Base-by-base conservation (phyloP, 208 protist species). In the Leishmania tarentolae region DNA sequence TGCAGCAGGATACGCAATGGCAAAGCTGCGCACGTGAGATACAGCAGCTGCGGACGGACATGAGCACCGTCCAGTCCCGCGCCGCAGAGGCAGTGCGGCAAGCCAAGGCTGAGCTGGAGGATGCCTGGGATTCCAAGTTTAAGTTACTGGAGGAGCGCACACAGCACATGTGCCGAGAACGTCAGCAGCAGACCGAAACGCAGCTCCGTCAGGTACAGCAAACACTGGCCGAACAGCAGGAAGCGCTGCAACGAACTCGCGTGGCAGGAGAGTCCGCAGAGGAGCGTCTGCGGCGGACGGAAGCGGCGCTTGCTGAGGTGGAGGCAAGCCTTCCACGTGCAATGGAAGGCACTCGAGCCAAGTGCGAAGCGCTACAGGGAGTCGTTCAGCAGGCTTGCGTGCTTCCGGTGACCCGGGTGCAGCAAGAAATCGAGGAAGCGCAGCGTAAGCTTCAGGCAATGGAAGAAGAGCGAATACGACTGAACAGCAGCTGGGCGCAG, bases 381-480 rank as follows among this genome's bases (percentile, higher is more conserved):
- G 59, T 65, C 19, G 21, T 85, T 5, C 82, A 85, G 77, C 77
- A 85, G 65, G 76, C n/a, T 5, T 85, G 82, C 42, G 77, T 76
- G 19, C 59, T 83, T 19, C 79, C 75, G 2, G 40, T 80, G 40
- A 65, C 65, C 9, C 75, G 83, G 8, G 77, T 84, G 77, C 84
- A 86, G 57, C 81, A 88, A 40, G 75, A 90, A 59, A 63, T 70
- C 28, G 78, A 83, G 17, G 78, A 50, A 21, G 68, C 76, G 59
- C 81, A 89, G 53, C 83, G 77, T 15, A 63, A 68, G 17, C 50
- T 77, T 4, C 57, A 79, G 13, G 59, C 61, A 0, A 37, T 66
- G 24, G 70, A 83, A 15, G 88, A 91, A 35, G 81, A 83, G 42
- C 63, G 79, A 68, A 40, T 81, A 31, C 83, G 80, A 7, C 46